Evolutionary conservation across 2,329 filamentous ascomycete species (phyloP).

Genomic region (Clarireedia hainanense): DNA sequence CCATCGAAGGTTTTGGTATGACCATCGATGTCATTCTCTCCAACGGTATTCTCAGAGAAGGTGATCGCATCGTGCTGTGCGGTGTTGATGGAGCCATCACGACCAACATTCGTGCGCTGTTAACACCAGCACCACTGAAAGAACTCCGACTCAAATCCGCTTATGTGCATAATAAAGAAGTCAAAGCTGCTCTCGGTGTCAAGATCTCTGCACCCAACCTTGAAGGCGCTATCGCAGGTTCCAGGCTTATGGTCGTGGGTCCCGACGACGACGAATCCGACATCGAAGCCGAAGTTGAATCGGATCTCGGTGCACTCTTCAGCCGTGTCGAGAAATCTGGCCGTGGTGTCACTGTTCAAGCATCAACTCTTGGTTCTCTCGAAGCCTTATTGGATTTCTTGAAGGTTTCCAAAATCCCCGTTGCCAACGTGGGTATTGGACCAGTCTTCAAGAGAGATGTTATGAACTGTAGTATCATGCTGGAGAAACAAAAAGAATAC

Average conservation of each 20-base stretch:
- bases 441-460: conserved; percentile 98
- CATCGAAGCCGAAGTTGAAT: conserved; percentile 92
- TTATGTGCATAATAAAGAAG: conserved; percentile 98
- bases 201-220: conserved; percentile 97
- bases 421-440: conserved; percentile 93
- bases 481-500: conserved; percentile 89
- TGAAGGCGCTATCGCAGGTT: conserved; percentile 93
- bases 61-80: conserved; percentile 89
- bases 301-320: conserved; percentile 84
- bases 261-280: conserved; percentile 96
- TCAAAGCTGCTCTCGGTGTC: conserved; percentile 96
- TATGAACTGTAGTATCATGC: conserved; percentile 90
- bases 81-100: conserved; percentile 94
- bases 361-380: conserved; percentile 91
- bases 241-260: conserved; percentile 86
- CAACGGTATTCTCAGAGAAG: conserved; percentile 90
- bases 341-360: conserved; percentile 92
- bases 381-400: conserved; percentile 96
- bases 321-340: conserved; percentile 87
- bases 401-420: conserved; percentile 91
- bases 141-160: conserved; percentile 91
- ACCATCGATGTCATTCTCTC: conserved; percentile 96
- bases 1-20: conserved; percentile 96
- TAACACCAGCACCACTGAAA: conserved; percentile 88
- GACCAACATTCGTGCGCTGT: conserved; percentile 88